Evolutionary conservation across 108 stramenopile genomes (phyloP).

Genomic region (Nitzschia putrida): DNA sequence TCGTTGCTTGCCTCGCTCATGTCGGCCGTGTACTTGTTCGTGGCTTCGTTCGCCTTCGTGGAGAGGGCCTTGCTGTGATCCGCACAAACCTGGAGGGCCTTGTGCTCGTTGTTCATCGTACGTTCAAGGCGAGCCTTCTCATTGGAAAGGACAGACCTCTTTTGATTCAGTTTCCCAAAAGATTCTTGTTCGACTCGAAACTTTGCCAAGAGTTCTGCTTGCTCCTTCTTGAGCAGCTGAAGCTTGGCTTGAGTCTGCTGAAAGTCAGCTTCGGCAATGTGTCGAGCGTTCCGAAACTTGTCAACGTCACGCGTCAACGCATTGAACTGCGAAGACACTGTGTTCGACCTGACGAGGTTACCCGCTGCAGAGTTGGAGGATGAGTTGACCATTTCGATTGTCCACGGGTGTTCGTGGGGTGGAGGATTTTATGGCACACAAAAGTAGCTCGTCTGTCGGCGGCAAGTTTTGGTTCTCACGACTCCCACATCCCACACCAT

Average conservation of each 20-base stretch:
- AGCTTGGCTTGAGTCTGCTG: constrained; percentile 8
- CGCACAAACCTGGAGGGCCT: constrained; percentile 27
- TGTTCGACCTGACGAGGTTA: constrained; percentile 18
- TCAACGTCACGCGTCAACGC: constrained; percentile 25
- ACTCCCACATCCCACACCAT: too few species aligned
- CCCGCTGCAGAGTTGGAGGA: not conserved
- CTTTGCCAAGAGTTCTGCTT: constrained; percentile 14
- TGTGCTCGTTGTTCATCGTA: constrained; percentile 22
- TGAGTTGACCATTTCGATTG: too few species aligned
- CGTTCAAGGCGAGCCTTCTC: constrained; percentile 21
- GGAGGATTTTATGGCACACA: not conserved
- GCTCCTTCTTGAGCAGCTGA: constrained; percentile 18
- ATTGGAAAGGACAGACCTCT: constrained; percentile 14
- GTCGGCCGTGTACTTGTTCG: constrained; percentile 19
- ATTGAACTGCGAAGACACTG: constrained; percentile 36
- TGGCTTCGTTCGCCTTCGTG: constrained; percentile 5
- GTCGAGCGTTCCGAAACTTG: constrained; percentile 19
- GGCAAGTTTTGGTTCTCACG: not conserved
- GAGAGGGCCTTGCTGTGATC: constrained; percentile 18
- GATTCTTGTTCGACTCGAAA: constrained; percentile 16
- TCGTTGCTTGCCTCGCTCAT: constrained; percentile 26
- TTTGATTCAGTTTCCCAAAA: constrained; percentile 23
- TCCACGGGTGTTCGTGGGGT: too few species aligned
- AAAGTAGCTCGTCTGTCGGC: not conserved
- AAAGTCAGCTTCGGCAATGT: constrained; percentile 6